Percentiles rank a stretch among this genome's conserved stretches.
Conservation (phyloP, 2,329 filamentous ascomycete genomes). For the Coleophoma cylindrospora region DNA sequence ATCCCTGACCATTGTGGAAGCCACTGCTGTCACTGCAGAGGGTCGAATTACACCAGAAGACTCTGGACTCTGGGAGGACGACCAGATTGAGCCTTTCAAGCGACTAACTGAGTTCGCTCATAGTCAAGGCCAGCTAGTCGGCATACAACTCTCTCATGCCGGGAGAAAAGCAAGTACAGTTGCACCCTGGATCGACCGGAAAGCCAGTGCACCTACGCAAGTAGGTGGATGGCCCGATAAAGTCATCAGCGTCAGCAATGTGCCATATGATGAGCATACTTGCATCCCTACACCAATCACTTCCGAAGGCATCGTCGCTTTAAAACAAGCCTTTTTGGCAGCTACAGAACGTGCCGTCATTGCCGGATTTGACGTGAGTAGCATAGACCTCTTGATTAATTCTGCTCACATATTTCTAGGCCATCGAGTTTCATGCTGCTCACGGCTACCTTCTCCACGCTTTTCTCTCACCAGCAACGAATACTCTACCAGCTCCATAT, state of each 20-base stretch:
- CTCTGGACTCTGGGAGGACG: conserved; percentile 75
- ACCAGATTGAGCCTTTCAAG: conserved; percentile 67
- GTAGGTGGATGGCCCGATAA: conserved; percentile 51
- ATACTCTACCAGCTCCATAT: conserved; percentile 63
- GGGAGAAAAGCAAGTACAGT: conserved; percentile 60
- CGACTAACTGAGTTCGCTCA: conserved; percentile 62
- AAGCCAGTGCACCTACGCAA: conserved; percentile 40
- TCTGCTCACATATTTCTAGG: conserved; percentile 13
- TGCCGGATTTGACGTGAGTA: conserved; percentile 57
- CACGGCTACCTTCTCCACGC: conserved; percentile 70
- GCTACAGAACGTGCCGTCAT: conserved; percentile 54
- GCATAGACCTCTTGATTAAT: not conserved
- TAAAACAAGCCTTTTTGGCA: conserved; percentile 57
- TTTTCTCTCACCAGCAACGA: conserved; percentile 64
- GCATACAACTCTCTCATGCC: conserved; percentile 75
- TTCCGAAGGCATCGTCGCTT: conserved; percentile 56
- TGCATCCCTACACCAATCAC: conserved; percentile 63
- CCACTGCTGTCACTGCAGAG: conserved; percentile 68
- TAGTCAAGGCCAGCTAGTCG: conserved; percentile 67
- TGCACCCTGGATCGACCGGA: conserved; percentile 54
- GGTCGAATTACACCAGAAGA: conserved; percentile 79
- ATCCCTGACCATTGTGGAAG: conserved; percentile 68
- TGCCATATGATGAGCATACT: conserved; percentile 56
- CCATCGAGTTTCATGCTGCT: conserved; percentile 70
- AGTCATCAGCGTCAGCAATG: conserved; percentile 43